These are phyloP conservation scores for Colletotrichum sp. DNA, from an alignment of 2,329 filamentous ascomycete genomes.

Conservation along the genomic window DNA sequence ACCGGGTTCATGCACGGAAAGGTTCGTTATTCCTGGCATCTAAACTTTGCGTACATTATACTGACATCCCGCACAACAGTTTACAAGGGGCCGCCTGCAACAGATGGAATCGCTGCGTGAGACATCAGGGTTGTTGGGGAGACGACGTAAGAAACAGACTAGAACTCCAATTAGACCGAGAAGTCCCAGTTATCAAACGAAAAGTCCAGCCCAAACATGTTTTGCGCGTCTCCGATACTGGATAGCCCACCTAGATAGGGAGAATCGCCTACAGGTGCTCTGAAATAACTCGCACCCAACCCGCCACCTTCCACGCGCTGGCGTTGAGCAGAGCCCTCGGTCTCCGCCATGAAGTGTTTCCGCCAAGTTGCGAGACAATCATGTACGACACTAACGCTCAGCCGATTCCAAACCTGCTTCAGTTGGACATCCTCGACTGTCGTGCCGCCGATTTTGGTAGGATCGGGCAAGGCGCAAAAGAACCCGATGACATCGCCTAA, in stretches of 20 bases:
- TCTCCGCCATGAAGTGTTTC: neutral
- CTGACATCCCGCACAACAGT: neutral
- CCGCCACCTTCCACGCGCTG: neutral
- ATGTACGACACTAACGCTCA: neutral
- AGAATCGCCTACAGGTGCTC: neutral
- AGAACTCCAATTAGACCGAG: neutral
- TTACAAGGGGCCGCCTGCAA: neutral
- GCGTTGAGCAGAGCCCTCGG: neutral
- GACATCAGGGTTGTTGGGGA: neutral
- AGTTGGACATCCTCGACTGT: neutral
- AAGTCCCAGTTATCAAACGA: neutral
- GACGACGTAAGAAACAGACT: neutral
- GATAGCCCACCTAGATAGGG: neutral
- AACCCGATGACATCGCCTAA: neutral
- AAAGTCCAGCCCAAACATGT: neutral
- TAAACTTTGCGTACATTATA: too few relatives aligned
- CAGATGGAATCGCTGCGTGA: neutral
- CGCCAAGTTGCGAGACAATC: neutral
- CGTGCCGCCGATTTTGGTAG: neutral
- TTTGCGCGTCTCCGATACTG: neutral
- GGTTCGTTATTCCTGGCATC: neutral
- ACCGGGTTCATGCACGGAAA: slow-evolving; percentile 35
- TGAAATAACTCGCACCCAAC: neutral
- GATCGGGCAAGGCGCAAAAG: neutral
- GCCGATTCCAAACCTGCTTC: neutral